phyloP scores from a whole-genome alignment of 2,329 filamentous ascomycete species.

The Neonectria magnoliae region DNA sequence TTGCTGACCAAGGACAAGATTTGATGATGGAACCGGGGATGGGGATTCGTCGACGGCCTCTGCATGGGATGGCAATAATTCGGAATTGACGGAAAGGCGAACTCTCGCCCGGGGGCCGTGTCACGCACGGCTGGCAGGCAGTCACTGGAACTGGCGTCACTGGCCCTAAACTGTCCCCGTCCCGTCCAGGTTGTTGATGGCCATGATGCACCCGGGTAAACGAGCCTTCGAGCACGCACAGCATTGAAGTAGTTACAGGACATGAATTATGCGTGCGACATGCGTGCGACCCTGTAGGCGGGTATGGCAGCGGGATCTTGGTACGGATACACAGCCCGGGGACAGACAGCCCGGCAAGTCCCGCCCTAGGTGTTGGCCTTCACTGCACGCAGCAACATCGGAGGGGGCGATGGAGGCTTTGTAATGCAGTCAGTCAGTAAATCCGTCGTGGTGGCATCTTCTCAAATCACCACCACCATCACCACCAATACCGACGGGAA shows the following conservation, averaged over 20 bases:
- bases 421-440: too few relatives aligned
- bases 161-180: not conserved
- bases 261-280: not conserved
- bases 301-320: not conserved
- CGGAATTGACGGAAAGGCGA: conserved; percentile 25
- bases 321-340: too few relatives aligned
- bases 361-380: too few relatives aligned
- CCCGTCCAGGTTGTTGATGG: not conserved
- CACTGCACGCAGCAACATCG: not conserved
- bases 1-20: conserved; percentile 30
- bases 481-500: not conserved
- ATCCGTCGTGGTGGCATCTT: too few relatives aligned
- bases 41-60: conserved; percentile 22
- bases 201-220: conserved; percentile 25
- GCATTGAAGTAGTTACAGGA: not conserved
- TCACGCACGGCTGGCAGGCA: not conserved
- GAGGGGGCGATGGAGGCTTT: not conserved
- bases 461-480: too few relatives aligned
- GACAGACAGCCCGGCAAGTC: not conserved
- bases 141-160: not conserved
- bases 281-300: too few relatives aligned
- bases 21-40: conserved; percentile 37
- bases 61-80: conserved; percentile 14
- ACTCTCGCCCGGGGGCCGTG: not conserved
- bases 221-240: conserved; percentile 26